These are phyloP conservation scores for Chytriomyces confervae DNA, from an alignment of 192 early-diverging fungal genomes.

Conservation along the genomic window DNA sequence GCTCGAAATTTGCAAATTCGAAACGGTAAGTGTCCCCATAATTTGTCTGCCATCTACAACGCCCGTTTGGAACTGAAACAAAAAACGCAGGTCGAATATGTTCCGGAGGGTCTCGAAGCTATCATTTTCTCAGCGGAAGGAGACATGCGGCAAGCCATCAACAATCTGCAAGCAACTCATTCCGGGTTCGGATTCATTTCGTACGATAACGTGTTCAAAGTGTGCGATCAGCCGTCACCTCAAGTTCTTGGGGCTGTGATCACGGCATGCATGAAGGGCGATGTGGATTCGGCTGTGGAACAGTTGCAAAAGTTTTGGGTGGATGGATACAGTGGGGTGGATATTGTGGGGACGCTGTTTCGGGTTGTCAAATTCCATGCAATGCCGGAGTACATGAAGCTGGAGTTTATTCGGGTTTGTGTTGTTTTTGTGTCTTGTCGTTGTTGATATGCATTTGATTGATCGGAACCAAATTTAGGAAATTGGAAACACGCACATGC, in stretches of 20 bases:
- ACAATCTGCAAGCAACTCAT: slow-evolving; percentile 90
- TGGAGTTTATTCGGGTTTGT: slow-evolving; percentile 82
- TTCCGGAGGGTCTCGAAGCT: slow-evolving; percentile 87
- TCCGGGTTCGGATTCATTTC: slow-evolving; percentile 87
- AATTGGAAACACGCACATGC: slow-evolving; percentile 93
- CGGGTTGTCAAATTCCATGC: slow-evolving; percentile 82
- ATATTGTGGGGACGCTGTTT: slow-evolving; percentile 92
- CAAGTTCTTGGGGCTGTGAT: slow-evolving; percentile 78
- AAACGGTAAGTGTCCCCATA: slow-evolving; percentile 61
- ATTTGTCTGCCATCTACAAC: background rate
- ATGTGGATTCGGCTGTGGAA: slow-evolving; percentile 76
- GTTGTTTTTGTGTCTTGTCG: background rate
- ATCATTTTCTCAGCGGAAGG: slow-evolving; percentile 96
- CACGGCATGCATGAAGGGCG: slow-evolving; percentile 65
- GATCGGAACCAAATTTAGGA: slow-evolving; percentile 57
- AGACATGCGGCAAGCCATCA: slow-evolving; percentile 98
- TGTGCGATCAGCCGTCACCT: slow-evolving; percentile 97
- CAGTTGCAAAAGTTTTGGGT: slow-evolving; percentile 73
- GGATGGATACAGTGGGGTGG: slow-evolving; percentile 85
- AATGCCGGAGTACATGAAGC: slow-evolving; percentile 80
- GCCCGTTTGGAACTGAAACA: background rate
- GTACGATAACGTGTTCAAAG: slow-evolving; percentile 92
- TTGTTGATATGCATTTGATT: background rate
- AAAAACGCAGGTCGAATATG: slow-evolving; percentile 72
- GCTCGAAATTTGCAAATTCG: slow-evolving; percentile 79